Evolutionary conservation across 2,329 filamentous ascomycete genomes (phyloP).

Genomic region (Nigrograna mackinnonii): DNA sequence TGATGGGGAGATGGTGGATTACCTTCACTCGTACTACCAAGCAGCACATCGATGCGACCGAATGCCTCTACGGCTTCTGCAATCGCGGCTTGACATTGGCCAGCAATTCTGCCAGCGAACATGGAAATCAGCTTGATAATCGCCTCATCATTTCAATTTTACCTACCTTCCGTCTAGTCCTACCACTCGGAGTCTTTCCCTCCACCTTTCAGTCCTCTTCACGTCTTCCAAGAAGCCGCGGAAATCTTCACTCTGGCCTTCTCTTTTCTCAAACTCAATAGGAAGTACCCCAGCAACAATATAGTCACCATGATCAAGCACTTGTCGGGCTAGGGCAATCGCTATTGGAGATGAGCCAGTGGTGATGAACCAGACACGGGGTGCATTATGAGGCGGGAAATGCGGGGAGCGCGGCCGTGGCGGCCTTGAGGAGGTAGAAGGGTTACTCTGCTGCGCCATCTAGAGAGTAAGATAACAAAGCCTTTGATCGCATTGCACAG

Average conservation of each 20-base stretch:
- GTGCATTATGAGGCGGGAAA: slow-evolving; percentile 65
- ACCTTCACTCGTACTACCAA: slow-evolving; percentile 90
- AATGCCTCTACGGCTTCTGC: slow-evolving; percentile 85
- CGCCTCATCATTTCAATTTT: no score
- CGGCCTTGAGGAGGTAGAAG: slow-evolving; percentile 27
- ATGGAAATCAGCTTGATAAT: neutral
- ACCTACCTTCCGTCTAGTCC: slow-evolving; percentile 58
- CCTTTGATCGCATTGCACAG: no score
- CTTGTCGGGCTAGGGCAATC: slow-evolving; percentile 77
- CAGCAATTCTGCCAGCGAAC: slow-evolving; percentile 52
- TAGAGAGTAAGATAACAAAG: no score
- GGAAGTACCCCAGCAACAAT: slow-evolving; percentile 83
- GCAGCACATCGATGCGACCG: slow-evolving; percentile 83
- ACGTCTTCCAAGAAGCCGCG: slow-evolving; percentile 73
- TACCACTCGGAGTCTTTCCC: slow-evolving; percentile 71
- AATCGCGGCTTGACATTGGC: slow-evolving; percentile 81
- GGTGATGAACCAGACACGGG: slow-evolving; percentile 91
- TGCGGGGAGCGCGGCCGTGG: slow-evolving; percentile 47
- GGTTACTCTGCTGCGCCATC: slow-evolving; percentile 13
- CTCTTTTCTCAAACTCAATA: slow-evolving; percentile 73
- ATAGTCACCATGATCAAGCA: slow-evolving; percentile 90
- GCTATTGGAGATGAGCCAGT: slow-evolving; percentile 83
- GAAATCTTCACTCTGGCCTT: slow-evolving; percentile 73
- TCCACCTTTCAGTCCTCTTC: slow-evolving; percentile 76
- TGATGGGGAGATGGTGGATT: slow-evolving; percentile 27